Base-by-base conservation (phyloP, 257 asterid species). In the Ocimum tenuiflorum region DNA sequence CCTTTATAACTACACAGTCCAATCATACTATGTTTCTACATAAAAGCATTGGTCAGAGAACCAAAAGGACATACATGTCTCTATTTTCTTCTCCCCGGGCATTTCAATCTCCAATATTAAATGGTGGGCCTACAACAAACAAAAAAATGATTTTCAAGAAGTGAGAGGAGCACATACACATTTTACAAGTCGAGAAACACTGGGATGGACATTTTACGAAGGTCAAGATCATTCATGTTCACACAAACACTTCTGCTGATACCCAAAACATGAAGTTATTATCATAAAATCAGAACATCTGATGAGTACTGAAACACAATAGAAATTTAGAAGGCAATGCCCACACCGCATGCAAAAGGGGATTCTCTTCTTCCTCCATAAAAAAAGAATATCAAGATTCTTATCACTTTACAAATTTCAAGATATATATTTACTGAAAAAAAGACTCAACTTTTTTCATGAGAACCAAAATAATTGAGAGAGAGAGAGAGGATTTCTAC, bases 51-150 rank as follows among this genome's bases (percentile, higher is more conserved):
- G 42, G 12, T 8, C n/a, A 50, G 51, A 41, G 45, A 60, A 50
- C 24, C 42, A 15, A 55, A 61, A 48, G 27, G 54, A 27, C 70
- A 68, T 85, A 86, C 95, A 20, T 51, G 82, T 81, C 63, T 80
- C 82, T 13, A 58, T 69, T 51, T 78, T 78, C 84, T 87, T 86
- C 78, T 78, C 82, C 48, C 79, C 87, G 1, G 87, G 67, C 95
- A 86, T 84, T 42, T 69, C 43, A 35, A 76, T 66, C 78, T 79
- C 71, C 81, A 65, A 75, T 41, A 47, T 47, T 17, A 69, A 73
- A 41, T 24, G 65, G 67, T 81, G 22, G 15, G 61, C 80, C 84
- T 76, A 65, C 69, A 56, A 67, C 9, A 55, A 75, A 46, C 33
- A 49, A 27, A 27, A 27, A 47, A 47, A 50, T 53, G 24, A 35